Evolutionary conservation across 2,329 filamentous ascomycete species (phyloP), one percentile per base, ranked within the genome.

Genomic region (Macrophomina phaseolina): DNA sequence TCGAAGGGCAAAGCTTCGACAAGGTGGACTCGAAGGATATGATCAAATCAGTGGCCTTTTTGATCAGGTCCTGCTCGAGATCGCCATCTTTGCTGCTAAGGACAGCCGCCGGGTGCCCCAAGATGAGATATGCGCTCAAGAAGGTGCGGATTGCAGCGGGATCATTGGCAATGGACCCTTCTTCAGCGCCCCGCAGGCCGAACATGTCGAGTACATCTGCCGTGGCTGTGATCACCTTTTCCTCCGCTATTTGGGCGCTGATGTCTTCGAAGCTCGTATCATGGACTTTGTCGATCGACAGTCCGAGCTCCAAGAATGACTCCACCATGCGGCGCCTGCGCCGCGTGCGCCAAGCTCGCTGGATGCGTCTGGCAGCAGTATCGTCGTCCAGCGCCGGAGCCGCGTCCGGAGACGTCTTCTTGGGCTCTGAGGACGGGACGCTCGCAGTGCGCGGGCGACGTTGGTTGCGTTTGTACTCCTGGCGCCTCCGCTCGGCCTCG

Each of bases 11-110:
- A 67, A 93, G 78, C 55, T 90, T 87, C 8, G 87, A 87, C 9
- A 94, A 78, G 32, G 90, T 89, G 55, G 87, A 89, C 79, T 94
- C 91, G 72, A 94, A 94, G n/a, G 85, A 88, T 64, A 91, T 89
- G 34, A 94, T 82, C 38, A 94, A 81, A 75, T 94, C 91, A 69
- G 90, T 87, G 32, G 91, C 91, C 77, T 94, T 94, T 65, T 85
- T 86, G 38, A 94, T 90, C 66, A 95, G 84, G 73, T 92, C 90
- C 80, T 89, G 86, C 75, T 89, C 87, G 75, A 87, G 85, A 67
- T 88, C 84, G 60, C 90, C 88, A 74, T 92, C 91, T 75, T 89
- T 91, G 77, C 85, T 90, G 77, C 87, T 91, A 40, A 95, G 85
- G 1, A 94, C 91, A 71, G 92, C 89, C 1, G 89, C 88, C 1